A percentile compares a stretch with the other conserved stretches of the same genome.
Conservation (phyloP, 768 basidiomycete genomes). For the Boletellus emodensis region DNA sequence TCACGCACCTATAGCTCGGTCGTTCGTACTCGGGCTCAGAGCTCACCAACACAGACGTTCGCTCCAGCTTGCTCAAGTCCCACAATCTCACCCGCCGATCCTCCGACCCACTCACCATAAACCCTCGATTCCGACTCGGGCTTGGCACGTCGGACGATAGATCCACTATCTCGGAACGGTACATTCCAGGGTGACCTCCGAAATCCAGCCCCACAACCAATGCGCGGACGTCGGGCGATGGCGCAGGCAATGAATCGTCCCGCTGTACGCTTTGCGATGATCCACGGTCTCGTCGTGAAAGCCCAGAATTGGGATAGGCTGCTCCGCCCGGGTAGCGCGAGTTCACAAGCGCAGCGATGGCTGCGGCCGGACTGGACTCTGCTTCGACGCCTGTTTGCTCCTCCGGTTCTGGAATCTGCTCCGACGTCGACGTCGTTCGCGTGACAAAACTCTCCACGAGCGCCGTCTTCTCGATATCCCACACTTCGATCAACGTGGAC, state of each 20-base stretch:
- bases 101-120: constrained; percentile 84
- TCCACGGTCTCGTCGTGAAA: constrained; percentile 26
- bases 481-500: constrained; percentile 70
- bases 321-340: constrained; percentile 47
- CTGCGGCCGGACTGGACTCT: constrained; percentile 61
- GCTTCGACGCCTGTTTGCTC: constrained; percentile 51
- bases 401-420: constrained; percentile 51
- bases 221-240: constrained; percentile 65
- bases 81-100: constrained; percentile 85
- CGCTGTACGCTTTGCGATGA: constrained; percentile 33
- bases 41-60: constrained; percentile 77
- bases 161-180: constrained; percentile 50
- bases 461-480: constrained; percentile 82
- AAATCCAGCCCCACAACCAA: constrained; percentile 74
- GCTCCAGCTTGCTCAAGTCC: constrained; percentile 74
- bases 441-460: constrained; percentile 80
- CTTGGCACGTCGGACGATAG: constrained; percentile 36
- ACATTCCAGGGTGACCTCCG: constrained; percentile 57
- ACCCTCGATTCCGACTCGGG: constrained; percentile 54
- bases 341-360: constrained; percentile 79
- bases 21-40: constrained; percentile 70
- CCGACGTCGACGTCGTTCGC: constrained; percentile 41
- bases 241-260: constrained; percentile 38
- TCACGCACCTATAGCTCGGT: constrained; percentile 67
- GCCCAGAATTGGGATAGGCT: constrained; percentile 19